Evolutionary conservation across 129 eudicot genomes (phyloP).

Genomic region (Scalesia atractyloides): DNA sequence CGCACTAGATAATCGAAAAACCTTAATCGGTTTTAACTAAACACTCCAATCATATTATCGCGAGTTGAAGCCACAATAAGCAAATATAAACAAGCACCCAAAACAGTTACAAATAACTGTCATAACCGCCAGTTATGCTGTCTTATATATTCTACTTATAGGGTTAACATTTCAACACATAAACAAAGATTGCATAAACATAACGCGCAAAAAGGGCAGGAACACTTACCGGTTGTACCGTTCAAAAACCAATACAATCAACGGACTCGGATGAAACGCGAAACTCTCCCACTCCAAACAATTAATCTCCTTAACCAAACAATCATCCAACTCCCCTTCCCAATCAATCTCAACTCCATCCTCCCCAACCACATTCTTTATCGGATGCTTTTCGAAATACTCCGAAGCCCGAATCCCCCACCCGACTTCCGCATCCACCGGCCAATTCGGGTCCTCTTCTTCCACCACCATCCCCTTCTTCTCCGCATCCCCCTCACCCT

Average conservation of each 20-base stretch:
- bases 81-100: not conserved
- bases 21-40: not conserved
- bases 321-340: slow-evolving; percentile 96
- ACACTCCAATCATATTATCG: not conserved
- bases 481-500: slow-evolving; percentile 21
- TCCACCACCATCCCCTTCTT: slow-evolving; percentile 66
- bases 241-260: slow-evolving; percentile 87
- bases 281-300: slow-evolving; percentile 96
- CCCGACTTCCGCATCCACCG: slow-evolving; percentile 90
- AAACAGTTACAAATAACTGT: not conserved
- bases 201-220: not conserved
- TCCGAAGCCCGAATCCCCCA: slow-evolving; percentile 98
- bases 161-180: not conserved
- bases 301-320: slow-evolving; percentile 80
- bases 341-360: slow-evolving; percentile 93
- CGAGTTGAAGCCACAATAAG: not conserved
- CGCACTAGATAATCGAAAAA: too few relatives aligned
- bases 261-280: slow-evolving; percentile 95
- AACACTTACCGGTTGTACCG: slow-evolving; percentile 67
- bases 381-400: slow-evolving; percentile 82
- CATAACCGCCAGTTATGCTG: not conserved
- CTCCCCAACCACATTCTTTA: slow-evolving; percentile 79
- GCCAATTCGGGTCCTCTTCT: slow-evolving; percentile 88
- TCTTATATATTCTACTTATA: not conserved
- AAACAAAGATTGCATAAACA: not conserved